Conservation (phyloP, 371 early-diverging fungal genomes). For the Dentiscutata heterogama region DNA sequence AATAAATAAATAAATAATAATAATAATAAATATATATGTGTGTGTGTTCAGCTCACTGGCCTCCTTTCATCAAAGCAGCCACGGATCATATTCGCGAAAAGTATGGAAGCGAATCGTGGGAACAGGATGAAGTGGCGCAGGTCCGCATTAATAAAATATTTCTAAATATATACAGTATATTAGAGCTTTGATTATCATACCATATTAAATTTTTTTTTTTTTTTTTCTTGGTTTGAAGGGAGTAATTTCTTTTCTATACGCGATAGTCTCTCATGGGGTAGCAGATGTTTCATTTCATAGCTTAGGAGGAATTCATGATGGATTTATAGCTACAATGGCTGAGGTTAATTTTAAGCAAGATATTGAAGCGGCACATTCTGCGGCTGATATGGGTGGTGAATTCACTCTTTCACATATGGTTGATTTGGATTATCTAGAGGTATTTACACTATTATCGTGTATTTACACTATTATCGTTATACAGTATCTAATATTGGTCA, state of each 20-base stretch:
- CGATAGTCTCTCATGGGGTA: constrained; percentile 83
- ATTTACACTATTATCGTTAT: not conserved
- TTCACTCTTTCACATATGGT: constrained; percentile 70
- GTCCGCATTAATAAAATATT: not conserved
- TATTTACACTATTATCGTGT: constrained; percentile 7
- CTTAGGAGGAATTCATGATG: constrained; percentile 67
- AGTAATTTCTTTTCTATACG: constrained; percentile 82
- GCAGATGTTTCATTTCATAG: constrained; percentile 91
- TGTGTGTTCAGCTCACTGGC: constrained; percentile 2
- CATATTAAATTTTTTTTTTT: not conserved
- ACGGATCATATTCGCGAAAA: constrained; percentile 32
- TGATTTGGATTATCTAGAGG: constrained; percentile 51
- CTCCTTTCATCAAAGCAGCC: not conserved
- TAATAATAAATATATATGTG: not conserved
- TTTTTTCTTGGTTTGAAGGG: constrained; percentile 56
- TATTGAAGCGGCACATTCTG: constrained; percentile 69
- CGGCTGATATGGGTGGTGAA: constrained; percentile 87
- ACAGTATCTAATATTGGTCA: too few species aligned
- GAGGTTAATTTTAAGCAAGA: constrained; percentile 71
- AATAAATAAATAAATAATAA: too few species aligned
- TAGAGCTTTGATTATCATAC: not conserved
- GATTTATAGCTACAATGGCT: constrained; percentile 78
- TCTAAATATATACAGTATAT: too few species aligned
- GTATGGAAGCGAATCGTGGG: not conserved
- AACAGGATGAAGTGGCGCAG: constrained; percentile 11